phyloP scores from a whole-genome alignment of 202 grass and related monocot species.

The Zoysia matrella region DNA sequence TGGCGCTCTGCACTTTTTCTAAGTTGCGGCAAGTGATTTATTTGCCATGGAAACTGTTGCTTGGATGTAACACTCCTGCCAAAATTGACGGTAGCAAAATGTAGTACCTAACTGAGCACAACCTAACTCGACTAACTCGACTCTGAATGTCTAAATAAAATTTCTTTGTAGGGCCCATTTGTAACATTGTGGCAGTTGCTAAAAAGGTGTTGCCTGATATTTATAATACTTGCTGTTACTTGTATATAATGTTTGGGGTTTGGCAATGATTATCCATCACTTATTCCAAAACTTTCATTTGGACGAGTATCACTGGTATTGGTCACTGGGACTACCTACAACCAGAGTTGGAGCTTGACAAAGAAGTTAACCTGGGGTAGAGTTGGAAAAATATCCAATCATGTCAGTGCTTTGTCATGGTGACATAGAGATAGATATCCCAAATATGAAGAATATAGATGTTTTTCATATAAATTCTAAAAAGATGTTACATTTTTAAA shows the following conservation, averaged over 20 bases:
- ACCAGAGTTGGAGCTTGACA: not conserved
- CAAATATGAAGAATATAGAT: not conserved
- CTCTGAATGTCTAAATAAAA: not conserved
- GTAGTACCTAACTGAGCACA: not conserved
- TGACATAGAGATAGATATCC: not conserved
- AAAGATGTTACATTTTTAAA: not conserved
- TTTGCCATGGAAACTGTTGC: not conserved
- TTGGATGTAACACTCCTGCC: not conserved
- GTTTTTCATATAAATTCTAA: not conserved
- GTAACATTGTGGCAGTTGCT: not conserved
- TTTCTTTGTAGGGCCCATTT: not conserved
- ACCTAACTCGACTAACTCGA: not conserved
- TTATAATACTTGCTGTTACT: slow-evolving; percentile 7
- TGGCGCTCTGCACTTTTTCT: not conserved
- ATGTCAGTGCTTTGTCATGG: not conserved
- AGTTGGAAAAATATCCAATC: not conserved
- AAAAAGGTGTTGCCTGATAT: not conserved
- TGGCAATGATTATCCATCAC: slow-evolving; percentile 6
- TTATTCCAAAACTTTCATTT: not conserved
- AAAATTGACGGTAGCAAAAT: not conserved
- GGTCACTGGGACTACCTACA: not conserved
- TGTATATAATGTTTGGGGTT: not conserved
- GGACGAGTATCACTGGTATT: not conserved
- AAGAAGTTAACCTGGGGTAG: not conserved
- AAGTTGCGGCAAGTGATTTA: not conserved